Base-by-base conservation (phyloP, 2,329 filamentous ascomycete genomes). In the Endothia cerciana region DNA sequence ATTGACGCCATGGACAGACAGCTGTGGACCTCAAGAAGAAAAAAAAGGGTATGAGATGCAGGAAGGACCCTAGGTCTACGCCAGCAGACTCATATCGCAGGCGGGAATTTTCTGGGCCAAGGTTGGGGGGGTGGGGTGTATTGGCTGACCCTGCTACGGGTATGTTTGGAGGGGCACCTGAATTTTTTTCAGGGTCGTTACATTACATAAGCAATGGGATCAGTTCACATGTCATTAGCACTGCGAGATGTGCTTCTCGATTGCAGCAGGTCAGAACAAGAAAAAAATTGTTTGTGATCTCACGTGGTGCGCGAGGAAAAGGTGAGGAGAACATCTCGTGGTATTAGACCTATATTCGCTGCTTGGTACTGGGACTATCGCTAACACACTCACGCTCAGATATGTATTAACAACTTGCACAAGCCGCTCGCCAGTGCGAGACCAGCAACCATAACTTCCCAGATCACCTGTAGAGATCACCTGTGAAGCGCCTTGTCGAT, bases 1-100 rank as follows among this genome's bases (percentile, higher is more conserved):
- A 68, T 53, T 19, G 66, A 66, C 36, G 64, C 66, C 66, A 68
- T 68, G 2, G 43, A 30, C 43, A 6, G 57, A 40, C 19, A 13
- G 33, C 53, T 40, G 56, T 13, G 30, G 33, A 53, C 2, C n/a
- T 13, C 40, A 11, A 33, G 15, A 25, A 55, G 19, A 22, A 10
- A 11, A 49, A n/a, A 53, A 4, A 28, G n/a, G 55, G 5, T 36
- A 56, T 56, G 45, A 33, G 60, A 45, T 33, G n/a, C 15, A 58
- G 22, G 30, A 53, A 33, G 17, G 15, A n/a, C 22, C 25, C 2
- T 8, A 22, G n/a, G n/a, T 36, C 10, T 22, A 7, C 25, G 10
- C 4, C 47, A 15, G 22, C 13, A 51, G 22, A 28, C 22, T 51
- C 13, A 51, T 51, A 2, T 28, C 22, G 22, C 47, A 11, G 25